Base-by-base conservation (phyloP, 2,329 filamentous ascomycete genomes). In the Parasarocladium wereldwijsianum region DNA sequence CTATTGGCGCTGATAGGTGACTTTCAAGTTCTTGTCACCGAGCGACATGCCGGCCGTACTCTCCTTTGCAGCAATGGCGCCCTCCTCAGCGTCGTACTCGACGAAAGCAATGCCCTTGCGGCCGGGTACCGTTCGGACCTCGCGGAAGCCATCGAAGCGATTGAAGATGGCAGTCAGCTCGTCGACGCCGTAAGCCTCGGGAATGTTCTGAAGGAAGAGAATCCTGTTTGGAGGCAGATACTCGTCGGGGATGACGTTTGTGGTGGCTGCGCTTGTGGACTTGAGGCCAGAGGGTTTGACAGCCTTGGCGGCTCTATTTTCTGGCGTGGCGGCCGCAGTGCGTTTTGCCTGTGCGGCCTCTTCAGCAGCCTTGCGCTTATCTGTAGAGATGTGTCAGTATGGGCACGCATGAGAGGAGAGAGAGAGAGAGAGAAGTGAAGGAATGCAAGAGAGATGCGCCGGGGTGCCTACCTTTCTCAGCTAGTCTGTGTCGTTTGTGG, bases 221-320 rank as follows among this genome's bases (percentile, higher is more conserved):
- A 85, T 93, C 62, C 93, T 94, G 70, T 96, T 96, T 20, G 90
- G 87, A 4, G 87, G 87, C 4, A 96, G 70, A 54, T 93, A 96
- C 57, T 98, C 90, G 67, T 96, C 90, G n/a, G 86, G 85, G 12
- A 96, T 76, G 32, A 85, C 77, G 8, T 79, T 66, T 4, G 76
- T 64, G 2, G 73, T 65, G 10, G 72, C 64, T 5, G 73, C 66
- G 34, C 71, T 73, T 1, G 77, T 79, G 5, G 81, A 71, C 51
- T 92, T 92, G 58, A 87, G 70, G 19, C 82, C 82, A 1, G 50
- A 46, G 4, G 49, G 41, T 23, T 48, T 50, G n/a, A 70, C 66
- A 11, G 76, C 65, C 60, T 87, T 87, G 32, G 70, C 59, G 0
- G 78, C 72, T 28, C 78, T 70, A 16, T 48, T 56, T 12, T 66